A percentile compares a stretch with the other conserved stretches of the same genome.
These are phyloP conservation scores for Pulveroboletus sp. DNA, from an alignment of 768 basidiomycete genomes.

Conservation along the genomic window DNA sequence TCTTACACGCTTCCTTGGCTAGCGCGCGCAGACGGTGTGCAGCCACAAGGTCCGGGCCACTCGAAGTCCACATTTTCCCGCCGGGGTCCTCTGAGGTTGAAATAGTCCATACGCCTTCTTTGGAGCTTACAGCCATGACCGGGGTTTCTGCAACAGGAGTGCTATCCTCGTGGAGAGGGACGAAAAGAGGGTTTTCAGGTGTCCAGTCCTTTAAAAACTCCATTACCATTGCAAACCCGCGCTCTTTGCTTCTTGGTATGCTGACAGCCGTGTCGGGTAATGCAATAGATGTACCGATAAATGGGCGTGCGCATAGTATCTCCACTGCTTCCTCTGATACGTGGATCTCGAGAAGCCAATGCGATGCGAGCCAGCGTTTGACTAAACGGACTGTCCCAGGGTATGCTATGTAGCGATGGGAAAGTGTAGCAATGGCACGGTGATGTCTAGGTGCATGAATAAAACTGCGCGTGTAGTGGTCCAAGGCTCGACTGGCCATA, in stretches of 20 bases:
- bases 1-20: slow-evolving; percentile 71
- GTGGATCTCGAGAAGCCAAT: slow-evolving; percentile 79
- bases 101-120: slow-evolving; percentile 67
- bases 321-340: slow-evolving; percentile 81
- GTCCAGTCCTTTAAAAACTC: slow-evolving; percentile 78
- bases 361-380: slow-evolving; percentile 90
- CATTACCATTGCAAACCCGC: slow-evolving; percentile 75
- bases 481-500: slow-evolving; percentile 54
- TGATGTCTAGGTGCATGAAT: slow-evolving; percentile 84
- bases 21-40: slow-evolving; percentile 71
- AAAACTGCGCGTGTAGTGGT: slow-evolving; percentile 68
- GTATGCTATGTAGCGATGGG: slow-evolving; percentile 77
- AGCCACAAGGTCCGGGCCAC: slow-evolving; percentile 64
- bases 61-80: slow-evolving; percentile 75
- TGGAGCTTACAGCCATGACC: slow-evolving; percentile 30
- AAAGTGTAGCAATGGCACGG: slow-evolving; percentile 72
- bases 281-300: slow-evolving; percentile 49
- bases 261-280: slow-evolving; percentile 37
- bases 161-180: slow-evolving; percentile 60
- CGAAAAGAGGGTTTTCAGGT: slow-evolving; percentile 71
- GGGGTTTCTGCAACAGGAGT: slow-evolving; percentile 6
- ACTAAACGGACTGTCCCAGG: slow-evolving; percentile 82
- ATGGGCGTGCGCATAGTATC: slow-evolving; percentile 77
- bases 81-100: slow-evolving; percentile 72
- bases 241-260: slow-evolving; percentile 73